Conservation (phyloP, 1,284 basidiomycete genomes). For the Fistulina hepatica region DNA sequence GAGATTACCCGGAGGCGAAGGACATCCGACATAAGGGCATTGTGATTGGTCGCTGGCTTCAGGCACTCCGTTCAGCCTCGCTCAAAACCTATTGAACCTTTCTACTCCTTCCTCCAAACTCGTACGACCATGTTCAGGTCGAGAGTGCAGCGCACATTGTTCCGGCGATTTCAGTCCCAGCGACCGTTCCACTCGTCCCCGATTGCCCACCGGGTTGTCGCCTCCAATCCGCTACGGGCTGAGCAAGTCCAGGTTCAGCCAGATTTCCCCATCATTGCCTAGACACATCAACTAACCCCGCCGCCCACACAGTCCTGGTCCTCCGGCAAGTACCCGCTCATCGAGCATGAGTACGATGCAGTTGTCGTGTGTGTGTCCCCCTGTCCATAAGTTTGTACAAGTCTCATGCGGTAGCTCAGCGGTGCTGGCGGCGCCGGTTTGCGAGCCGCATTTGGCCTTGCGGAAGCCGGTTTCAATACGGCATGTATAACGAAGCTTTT, state of each 20-base stretch:
- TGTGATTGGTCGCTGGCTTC: too few relatives aligned
- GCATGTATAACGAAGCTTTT: slow-evolving; percentile 99
- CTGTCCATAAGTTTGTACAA: slow-evolving; percentile 9
- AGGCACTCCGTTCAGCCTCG: too few relatives aligned
- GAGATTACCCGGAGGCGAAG: too few relatives aligned
- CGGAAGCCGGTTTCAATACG: slow-evolving; percentile 97
- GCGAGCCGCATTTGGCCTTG: slow-evolving; percentile 96
- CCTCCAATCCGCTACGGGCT: slow-evolving; percentile 71
- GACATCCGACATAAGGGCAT: too few relatives aligned
- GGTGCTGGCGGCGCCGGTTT: slow-evolving; percentile 98
- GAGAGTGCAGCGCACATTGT: slow-evolving; percentile 24
- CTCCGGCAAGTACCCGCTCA: slow-evolving; percentile 85
- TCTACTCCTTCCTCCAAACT: slow-evolving; percentile 1
- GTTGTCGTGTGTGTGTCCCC: slow-evolving; percentile 78
- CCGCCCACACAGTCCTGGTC: slow-evolving; percentile 51
- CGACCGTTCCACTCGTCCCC: slow-evolving; percentile 51
- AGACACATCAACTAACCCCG: neutral
- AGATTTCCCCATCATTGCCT: slow-evolving; percentile 1
- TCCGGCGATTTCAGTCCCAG: slow-evolving; percentile 33
- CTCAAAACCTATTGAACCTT: neutral
- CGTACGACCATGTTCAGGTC: slow-evolving; percentile 13
- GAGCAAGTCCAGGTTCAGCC: slow-evolving; percentile 67
- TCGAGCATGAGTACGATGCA: slow-evolving; percentile 97
- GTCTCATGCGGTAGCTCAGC: slow-evolving; percentile 30
- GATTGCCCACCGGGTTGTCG: slow-evolving; percentile 54